phyloP scores from a whole-genome alignment of 177 flowering plant species.

The Viscum album region DNA sequence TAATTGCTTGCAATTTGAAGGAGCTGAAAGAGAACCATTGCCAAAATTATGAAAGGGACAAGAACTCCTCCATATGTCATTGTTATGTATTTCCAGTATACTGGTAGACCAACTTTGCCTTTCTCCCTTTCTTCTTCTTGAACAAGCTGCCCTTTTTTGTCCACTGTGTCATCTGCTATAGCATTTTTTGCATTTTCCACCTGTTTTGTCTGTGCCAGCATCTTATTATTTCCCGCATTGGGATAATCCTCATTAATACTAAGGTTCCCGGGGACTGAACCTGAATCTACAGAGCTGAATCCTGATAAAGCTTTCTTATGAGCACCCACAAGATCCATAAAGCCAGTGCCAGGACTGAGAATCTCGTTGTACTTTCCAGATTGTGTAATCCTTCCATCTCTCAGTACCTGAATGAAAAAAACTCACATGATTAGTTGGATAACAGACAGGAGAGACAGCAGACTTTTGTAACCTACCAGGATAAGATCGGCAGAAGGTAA shows the following conservation, averaged over 20 bases:
- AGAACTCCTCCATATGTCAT: not conserved
- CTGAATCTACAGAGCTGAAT: not conserved
- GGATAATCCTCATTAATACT: not conserved
- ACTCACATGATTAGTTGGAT: not conserved
- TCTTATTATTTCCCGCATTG: not conserved
- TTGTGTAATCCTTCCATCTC: slow-evolving; percentile 4
- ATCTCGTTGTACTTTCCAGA: not conserved
- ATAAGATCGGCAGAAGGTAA: slow-evolving; percentile 46
- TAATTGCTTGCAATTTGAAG: slow-evolving; percentile 1
- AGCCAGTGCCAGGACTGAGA: not conserved
- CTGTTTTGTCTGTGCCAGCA: not conserved
- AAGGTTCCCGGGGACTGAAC: not conserved
- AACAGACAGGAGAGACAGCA: not conserved
- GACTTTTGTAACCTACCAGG: slow-evolving; percentile 13
- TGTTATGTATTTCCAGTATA: slow-evolving; percentile 2
- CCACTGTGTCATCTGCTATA: not conserved
- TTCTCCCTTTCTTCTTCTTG: slow-evolving; percentile 3
- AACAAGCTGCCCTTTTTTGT: not conserved
- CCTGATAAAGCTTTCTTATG: not conserved
- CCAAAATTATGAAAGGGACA: not conserved
- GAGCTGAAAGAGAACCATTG: not conserved
- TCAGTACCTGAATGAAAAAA: not conserved
- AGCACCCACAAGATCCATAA: slow-evolving; percentile 5
- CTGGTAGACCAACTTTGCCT: not conserved
- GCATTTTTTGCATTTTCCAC: not conserved